Percentiles rank a stretch among this genome's conserved stretches.
Conservation (phyloP, 2,329 filamentous ascomycete genomes). For the Fusarium sp. region DNA sequence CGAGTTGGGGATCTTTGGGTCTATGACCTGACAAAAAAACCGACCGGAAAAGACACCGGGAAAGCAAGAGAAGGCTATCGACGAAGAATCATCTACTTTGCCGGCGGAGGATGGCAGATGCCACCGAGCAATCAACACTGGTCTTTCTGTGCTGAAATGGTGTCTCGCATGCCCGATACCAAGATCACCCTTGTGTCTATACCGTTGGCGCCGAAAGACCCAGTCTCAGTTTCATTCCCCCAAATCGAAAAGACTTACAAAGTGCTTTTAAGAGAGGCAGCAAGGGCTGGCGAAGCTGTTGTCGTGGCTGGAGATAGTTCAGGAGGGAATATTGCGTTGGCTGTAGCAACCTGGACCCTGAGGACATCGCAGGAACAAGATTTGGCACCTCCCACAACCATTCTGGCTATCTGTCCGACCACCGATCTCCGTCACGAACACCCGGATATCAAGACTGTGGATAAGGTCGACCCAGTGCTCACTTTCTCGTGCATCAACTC, state of each 20-base stretch:
- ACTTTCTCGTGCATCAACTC: conserved; percentile 32
- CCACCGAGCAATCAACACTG: conserved; percentile 65
- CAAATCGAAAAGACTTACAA: conserved; percentile 59
- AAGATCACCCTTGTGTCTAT: conserved; percentile 62
- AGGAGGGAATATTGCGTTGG: conserved; percentile 65
- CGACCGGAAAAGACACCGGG: neutral
- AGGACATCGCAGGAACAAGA: conserved; percentile 38
- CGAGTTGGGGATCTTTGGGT: conserved; percentile 43
- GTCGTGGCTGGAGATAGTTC: conserved; percentile 67
- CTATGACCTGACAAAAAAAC: conserved; percentile 35
- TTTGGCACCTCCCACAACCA: conserved; percentile 49
- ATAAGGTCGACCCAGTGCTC: conserved; percentile 42
- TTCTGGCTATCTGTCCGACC: conserved; percentile 58
- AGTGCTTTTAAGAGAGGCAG: conserved; percentile 53
- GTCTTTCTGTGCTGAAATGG: conserved; percentile 61
- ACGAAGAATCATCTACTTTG: conserved; percentile 63
- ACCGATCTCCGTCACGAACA: conserved; percentile 49
- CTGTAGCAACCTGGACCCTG: conserved; percentile 49
- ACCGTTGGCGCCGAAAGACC: conserved; percentile 65
- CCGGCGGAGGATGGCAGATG: conserved; percentile 67
- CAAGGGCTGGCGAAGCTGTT: conserved; percentile 53
- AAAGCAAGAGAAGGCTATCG: conserved; percentile 29
- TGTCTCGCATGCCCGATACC: conserved; percentile 53
- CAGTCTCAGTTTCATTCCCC: conserved; percentile 62
- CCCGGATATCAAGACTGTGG: conserved; percentile 26